Conservation (phyloP, 306 rosid genomes). For the Adenanthera pavonina region DNA sequence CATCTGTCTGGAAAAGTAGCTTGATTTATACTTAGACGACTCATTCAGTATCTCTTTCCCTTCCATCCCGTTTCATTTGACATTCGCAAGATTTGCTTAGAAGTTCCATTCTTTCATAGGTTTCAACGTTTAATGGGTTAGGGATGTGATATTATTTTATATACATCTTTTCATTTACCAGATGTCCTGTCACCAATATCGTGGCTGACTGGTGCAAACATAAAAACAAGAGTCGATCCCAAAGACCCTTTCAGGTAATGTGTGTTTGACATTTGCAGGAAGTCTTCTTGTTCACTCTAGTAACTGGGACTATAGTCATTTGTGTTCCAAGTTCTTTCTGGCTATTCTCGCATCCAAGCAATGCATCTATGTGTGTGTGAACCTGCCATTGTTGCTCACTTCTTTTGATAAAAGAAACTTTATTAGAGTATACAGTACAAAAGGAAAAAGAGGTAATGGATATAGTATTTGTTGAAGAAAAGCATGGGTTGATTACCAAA, state of each 20-base stretch:
- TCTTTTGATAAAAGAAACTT: neutral
- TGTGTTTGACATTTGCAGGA: neutral
- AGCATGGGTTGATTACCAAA: no score
- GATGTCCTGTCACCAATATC: conserved; percentile 91
- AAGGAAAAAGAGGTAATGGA: neutral
- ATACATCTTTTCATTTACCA: conserved; percentile 46
- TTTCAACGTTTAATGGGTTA: conserved; percentile 33
- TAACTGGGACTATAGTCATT: neutral
- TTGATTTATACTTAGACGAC: conserved; percentile 2
- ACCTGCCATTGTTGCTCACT: neutral
- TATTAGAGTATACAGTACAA: neutral
- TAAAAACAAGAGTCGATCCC: conserved; percentile 84
- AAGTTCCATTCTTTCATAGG: conserved; percentile 11
- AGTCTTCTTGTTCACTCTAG: neutral
- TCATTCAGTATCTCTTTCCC: neutral
- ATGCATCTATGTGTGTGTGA: neutral
- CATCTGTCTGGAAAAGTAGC: neutral
- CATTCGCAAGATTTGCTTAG: conserved; percentile 19
- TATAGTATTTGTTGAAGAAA: no score
- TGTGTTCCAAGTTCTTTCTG: neutral
- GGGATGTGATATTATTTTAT: conserved; percentile 25
- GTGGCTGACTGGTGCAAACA: conserved; percentile 75
- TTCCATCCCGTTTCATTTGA: neutral
- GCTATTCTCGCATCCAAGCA: neutral
- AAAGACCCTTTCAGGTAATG: conserved; percentile 84